Conservation (phyloP, 1,284 basidiomycete species). For the Phaffia rhodozyma region DNA sequence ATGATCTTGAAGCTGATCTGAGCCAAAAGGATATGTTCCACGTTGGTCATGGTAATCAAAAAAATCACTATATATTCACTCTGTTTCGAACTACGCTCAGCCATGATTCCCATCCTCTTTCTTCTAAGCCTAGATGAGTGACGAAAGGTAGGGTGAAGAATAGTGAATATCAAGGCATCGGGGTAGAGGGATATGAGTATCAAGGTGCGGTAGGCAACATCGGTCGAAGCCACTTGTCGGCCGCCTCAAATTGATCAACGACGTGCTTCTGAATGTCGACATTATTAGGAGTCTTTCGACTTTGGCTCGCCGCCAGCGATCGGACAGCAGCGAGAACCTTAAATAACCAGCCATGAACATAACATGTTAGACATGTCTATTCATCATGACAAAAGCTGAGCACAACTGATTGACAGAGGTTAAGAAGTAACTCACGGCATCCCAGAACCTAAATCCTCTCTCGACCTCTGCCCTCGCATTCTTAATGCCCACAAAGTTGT, state of each 20-base stretch:
- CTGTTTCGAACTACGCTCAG: no score
- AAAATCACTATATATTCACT: no score
- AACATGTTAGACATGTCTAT: neutral
- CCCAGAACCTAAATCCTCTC: constrained; percentile 96
- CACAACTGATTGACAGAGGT: constrained; percentile 19
- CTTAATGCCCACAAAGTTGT: constrained; percentile 85
- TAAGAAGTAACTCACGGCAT: constrained; percentile 55
- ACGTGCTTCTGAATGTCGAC: constrained; percentile 42
- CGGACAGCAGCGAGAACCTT: constrained; percentile 80
- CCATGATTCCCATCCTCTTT: no score
- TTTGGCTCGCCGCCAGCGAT: constrained; percentile 64
- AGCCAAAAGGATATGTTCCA: no score
- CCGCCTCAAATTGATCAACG: constrained; percentile 86
- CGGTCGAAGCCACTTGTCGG: constrained; percentile 81
- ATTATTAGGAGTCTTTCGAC: constrained; percentile 49
- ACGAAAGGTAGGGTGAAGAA: no score
- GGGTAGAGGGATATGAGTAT: no score
- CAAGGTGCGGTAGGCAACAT: constrained; percentile 50
- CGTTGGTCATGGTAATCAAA: no score
- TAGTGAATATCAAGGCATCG: no score
- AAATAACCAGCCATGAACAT: constrained; percentile 19
- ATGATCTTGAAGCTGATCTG: no score
- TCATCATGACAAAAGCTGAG: neutral
- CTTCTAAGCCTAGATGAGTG: no score
- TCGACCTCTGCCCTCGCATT: constrained; percentile 75